Conservation (phyloP, 2,329 filamentous ascomycete species). For the Microcyclospora pomicola region DNA sequence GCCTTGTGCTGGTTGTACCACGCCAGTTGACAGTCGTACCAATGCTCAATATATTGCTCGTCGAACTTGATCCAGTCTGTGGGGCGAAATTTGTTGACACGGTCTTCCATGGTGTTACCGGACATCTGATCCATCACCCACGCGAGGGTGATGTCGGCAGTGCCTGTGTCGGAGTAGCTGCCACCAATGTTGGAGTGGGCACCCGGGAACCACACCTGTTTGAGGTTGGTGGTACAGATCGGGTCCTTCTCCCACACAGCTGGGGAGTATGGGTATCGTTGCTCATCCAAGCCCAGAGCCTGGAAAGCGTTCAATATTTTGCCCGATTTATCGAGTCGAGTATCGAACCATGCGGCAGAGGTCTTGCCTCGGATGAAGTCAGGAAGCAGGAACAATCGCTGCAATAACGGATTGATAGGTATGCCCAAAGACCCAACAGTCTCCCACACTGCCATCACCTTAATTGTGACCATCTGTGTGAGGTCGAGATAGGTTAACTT, state of each 20-base stretch:
- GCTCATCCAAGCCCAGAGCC: conserved; percentile 41
- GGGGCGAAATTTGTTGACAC: not conserved
- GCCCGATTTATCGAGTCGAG: conserved; percentile 23
- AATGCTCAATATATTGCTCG: conserved; percentile 18
- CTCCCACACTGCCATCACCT: conserved; percentile 36
- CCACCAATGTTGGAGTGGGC: conserved; percentile 40
- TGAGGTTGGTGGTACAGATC: conserved; percentile 23
- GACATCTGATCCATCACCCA: conserved; percentile 30
- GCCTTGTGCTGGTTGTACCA: conserved; percentile 11
- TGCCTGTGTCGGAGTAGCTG: conserved; percentile 22
- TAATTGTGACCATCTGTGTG: conserved; percentile 23
- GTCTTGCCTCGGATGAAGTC: conserved; percentile 13
- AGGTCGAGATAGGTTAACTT: conserved; percentile 10
- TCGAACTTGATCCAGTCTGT: conserved; percentile 24
- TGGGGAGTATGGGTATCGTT: conserved; percentile 36
- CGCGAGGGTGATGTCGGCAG: conserved; percentile 26
- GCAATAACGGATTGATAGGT: conserved; percentile 21
- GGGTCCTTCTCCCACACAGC: conserved; percentile 32
- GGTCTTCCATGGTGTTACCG: conserved; percentile 14
- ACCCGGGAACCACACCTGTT: conserved; percentile 45
- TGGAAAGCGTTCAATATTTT: conserved; percentile 40
- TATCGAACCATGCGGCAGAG: conserved; percentile 23
- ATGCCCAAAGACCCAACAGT: conserved; percentile 31
- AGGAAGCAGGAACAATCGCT: conserved; percentile 14
- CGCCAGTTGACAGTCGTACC: conserved; percentile 14